A percentile compares a stretch with the other conserved stretches of the same genome.
phyloP scores from a whole-genome alignment of 495 filamentous ascomycete species.

The Penicillium turbatum region DNA sequence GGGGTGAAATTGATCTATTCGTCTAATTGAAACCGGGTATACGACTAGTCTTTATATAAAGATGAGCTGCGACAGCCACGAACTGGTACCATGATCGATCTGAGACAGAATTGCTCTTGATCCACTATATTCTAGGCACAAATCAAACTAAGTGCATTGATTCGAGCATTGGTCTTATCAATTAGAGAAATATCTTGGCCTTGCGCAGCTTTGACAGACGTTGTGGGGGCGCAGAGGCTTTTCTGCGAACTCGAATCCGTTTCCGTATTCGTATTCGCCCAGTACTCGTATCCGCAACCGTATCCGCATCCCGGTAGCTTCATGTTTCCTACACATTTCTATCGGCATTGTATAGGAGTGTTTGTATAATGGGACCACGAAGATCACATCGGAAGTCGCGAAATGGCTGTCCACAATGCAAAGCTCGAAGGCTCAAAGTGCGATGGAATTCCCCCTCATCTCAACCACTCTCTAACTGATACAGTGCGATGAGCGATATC shows the following conservation, averaged over 20 bases:
- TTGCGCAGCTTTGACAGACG: background rate
- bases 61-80: background rate
- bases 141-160: background rate
- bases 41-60: background rate
- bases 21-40: background rate
- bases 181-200: background rate
- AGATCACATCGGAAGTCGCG: constrained; percentile 27
- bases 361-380: constrained; percentile 17
- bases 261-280: constrained; percentile 17
- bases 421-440: constrained; percentile 23
- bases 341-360: background rate
- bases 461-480: background rate
- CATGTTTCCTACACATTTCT: background rate
- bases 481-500: constrained; percentile 25
- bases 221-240: constrained; percentile 1
- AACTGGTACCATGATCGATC: background rate
- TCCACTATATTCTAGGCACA: constrained; percentile 5
- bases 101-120: background rate
- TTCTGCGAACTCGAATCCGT: constrained; percentile 10
- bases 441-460: background rate
- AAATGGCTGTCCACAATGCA: constrained; percentile 28
- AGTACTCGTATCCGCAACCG: constrained; percentile 8
- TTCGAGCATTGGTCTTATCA: background rate
- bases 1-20: background rate
- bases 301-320: constrained; percentile 16